phyloP scores from a whole-genome alignment of 2,329 filamentous ascomycete genomes.

The Peltaster fructicola region DNA sequence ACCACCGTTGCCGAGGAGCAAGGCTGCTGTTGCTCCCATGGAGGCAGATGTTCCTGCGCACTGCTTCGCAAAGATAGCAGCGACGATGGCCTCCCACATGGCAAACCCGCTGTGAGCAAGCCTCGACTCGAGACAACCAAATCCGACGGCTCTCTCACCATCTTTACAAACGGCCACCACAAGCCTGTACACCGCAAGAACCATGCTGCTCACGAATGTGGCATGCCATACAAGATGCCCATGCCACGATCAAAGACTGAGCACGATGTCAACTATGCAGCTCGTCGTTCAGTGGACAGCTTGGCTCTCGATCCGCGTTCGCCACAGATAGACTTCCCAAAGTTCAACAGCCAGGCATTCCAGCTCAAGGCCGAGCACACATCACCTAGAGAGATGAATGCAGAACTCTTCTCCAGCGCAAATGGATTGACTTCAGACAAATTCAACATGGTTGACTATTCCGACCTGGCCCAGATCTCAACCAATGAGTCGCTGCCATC shows the following conservation, averaged over 20 bases:
- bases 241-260: slow-evolving; percentile 35
- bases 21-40: slow-evolving; percentile 37
- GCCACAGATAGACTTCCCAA: too few species aligned
- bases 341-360: too few species aligned
- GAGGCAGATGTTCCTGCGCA: slow-evolving; percentile 42
- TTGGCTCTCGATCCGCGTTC: slow-evolving; percentile 27
- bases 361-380: slow-evolving; percentile 18
- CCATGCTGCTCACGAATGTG: slow-evolving; percentile 44
- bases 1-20: slow-evolving; percentile 20
- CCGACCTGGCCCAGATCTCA: too few species aligned
- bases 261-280: slow-evolving; percentile 23
- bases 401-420: too few species aligned
- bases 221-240: slow-evolving; percentile 45
- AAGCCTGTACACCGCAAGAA: slow-evolving; percentile 48
- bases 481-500: too few species aligned
- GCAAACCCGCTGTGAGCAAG: slow-evolving; percentile 30
- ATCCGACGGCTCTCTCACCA: slow-evolving; percentile 41
- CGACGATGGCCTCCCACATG: slow-evolving; percentile 15
- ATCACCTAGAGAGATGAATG: too few species aligned
- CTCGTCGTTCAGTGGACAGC: slow-evolving; percentile 35
- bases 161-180: slow-evolving; percentile 47
- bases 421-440: too few species aligned
- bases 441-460: too few species aligned
- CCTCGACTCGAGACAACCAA: slow-evolving; percentile 39
- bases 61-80: slow-evolving; percentile 35